phyloP scores from a whole-genome alignment of 2,329 filamentous ascomycete species.

The Pseudogymnoascus sp. region DNA sequence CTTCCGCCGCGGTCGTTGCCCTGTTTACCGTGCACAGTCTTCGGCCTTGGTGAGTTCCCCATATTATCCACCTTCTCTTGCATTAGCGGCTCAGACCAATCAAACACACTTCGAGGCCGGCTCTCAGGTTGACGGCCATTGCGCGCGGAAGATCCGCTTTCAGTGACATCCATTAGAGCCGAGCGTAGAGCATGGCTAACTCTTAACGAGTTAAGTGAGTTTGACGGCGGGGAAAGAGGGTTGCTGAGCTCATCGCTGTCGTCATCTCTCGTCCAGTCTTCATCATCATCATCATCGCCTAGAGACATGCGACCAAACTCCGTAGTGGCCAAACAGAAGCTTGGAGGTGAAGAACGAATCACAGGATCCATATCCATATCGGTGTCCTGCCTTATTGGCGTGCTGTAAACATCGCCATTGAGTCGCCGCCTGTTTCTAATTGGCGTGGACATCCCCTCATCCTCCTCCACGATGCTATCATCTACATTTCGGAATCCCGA shows the following conservation, averaged over 20 bases:
- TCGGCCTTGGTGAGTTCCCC: slow-evolving; percentile 54
- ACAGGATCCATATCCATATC: slow-evolving; percentile 15
- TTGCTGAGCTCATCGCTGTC: slow-evolving; percentile 46
- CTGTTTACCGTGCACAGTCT: slow-evolving; percentile 70
- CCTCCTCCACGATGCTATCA: slow-evolving; percentile 53
- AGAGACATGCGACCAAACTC: slow-evolving; percentile 45
- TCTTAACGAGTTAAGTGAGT: slow-evolving; percentile 44
- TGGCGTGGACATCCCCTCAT: slow-evolving; percentile 47
- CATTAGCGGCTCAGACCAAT: slow-evolving; percentile 62
- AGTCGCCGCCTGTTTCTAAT: slow-evolving; percentile 17
- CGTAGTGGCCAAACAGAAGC: slow-evolving; percentile 24
- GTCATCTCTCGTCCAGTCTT: slow-evolving; percentile 52
- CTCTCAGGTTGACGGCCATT: slow-evolving; percentile 48
- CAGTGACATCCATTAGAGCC: slow-evolving; percentile 45
- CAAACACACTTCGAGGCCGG: slow-evolving; percentile 52
- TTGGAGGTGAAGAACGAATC: slow-evolving; percentile 25
- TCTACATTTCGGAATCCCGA: slow-evolving; percentile 45
- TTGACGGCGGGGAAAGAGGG: slow-evolving; percentile 47
- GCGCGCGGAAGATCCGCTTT: slow-evolving; percentile 34
- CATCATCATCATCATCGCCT: slow-evolving; percentile 54
- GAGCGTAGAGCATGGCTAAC: slow-evolving; percentile 46
- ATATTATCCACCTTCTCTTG: slow-evolving; percentile 53
- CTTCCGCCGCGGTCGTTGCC: slow-evolving; percentile 65
- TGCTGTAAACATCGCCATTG: slow-evolving; percentile 10
- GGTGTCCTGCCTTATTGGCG: slow-evolving; percentile 16